Evolutionary conservation across 495 filamentous ascomycete genomes (phyloP).

Genomic region (Aspergillus egyptiacus): DNA sequence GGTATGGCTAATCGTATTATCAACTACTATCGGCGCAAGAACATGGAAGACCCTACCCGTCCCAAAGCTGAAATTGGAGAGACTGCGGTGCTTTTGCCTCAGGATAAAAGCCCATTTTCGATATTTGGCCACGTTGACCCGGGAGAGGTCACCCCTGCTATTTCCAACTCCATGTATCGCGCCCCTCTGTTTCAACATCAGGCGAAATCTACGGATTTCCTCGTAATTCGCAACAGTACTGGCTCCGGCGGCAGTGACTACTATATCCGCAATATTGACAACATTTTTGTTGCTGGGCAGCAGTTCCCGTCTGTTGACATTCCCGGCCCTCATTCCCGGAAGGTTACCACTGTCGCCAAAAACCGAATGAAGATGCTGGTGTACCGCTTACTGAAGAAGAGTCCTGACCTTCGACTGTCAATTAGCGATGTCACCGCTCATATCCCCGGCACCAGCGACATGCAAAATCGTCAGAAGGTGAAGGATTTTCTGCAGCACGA

Average conservation of each 20-base stretch:
- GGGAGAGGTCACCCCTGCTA: conserved; percentile 78
- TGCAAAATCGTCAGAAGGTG: conserved; percentile 92
- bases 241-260: conserved; percentile 66
- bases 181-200: conserved; percentile 89
- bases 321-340: conserved; percentile 85
- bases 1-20: conserved; percentile 94
- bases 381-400: conserved; percentile 75
- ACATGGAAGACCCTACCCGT: conserved; percentile 65
- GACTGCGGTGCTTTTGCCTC: conserved; percentile 74
- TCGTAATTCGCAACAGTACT: conserved; percentile 76
- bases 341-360: conserved; percentile 90
- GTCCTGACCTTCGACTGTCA: conserved; percentile 57
- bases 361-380: conserved; percentile 94
- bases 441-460: conserved; percentile 82
- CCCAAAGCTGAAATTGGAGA: conserved; percentile 81
- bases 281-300: conserved; percentile 85
- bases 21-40: conserved; percentile 91
- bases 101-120: conserved; percentile 92
- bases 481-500: conserved; percentile 91
- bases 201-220: conserved; percentile 72
- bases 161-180: conserved; percentile 93
- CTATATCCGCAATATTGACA: conserved; percentile 80
- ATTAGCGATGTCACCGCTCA: conserved; percentile 80
- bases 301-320: conserved; percentile 87
- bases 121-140: conserved; percentile 90